Evolutionary conservation across 495 filamentous ascomycete species (phyloP), one percentile per base, ranked within the genome.

Genomic region (Neurospora sp.): DNA sequence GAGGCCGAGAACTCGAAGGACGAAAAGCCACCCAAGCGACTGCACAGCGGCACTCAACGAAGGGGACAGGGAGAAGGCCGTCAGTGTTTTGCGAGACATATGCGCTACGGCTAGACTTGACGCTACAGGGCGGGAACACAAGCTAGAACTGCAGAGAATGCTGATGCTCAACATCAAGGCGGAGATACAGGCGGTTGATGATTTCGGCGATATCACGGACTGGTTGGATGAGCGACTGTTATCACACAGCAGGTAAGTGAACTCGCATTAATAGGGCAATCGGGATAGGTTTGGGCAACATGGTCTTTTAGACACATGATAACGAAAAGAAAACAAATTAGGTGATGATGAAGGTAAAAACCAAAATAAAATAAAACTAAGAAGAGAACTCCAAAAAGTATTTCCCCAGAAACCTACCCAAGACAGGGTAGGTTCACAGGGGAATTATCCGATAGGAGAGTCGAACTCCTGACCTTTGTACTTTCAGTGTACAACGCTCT

Each of bases 101-200:
- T 68, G 69, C 38, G 68, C 66, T 1, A 69, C 69, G 2, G 66
- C 69, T 0, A 12, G 46, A 7, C 27, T 76, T 6, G 70, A 74
- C 9, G 18, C 1, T 5, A 71, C 78, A 4, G 77, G 59, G 16
- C 71, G 70, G 2, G 85, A 87, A 39, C 90, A 89, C 83, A 85
- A 87, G 61, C 77, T 79, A 12, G 93, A 96, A 76, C 77, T 98
- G 75, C 95, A 97, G 82, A 80, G 86, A 5, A 98, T 98, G 94
- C 79, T 98, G 68, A 88, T 97, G 84, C 78, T 97, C 70, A 92
- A 92, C 76, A 73, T 93, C 70, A 99, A 99, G 79, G 93, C 91
- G 3, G 96, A 99, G 82, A 95, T 96, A 73, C 93, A 99, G 82
- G 85, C 92, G 10, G 83, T 97, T 70, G 93, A 93, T 73, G 84